A percentile compares a stretch with the other conserved stretches of the same genome.
These are phyloP conservation scores for Gnomoniopsis smithogilvyi DNA, from an alignment of 2,329 filamentous ascomycete species.

Conservation along the genomic window DNA sequence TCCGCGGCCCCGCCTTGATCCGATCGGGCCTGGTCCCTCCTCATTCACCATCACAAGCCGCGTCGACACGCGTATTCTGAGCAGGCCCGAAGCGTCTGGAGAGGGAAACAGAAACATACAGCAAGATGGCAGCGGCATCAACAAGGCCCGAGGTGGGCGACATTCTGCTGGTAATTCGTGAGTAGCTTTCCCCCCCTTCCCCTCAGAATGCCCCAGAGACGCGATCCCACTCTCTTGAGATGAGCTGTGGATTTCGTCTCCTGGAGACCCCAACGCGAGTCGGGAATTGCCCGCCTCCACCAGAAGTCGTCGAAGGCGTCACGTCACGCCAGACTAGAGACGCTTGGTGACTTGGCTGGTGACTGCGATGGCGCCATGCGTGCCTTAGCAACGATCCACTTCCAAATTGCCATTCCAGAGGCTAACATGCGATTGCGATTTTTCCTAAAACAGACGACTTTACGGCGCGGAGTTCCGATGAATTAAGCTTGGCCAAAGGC, in stretches of 20 bases:
- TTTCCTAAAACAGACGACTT: slow-evolving; percentile 70
- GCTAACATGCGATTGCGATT: slow-evolving; percentile 11
- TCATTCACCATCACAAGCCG: not conserved
- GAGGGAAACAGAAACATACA: slow-evolving; percentile 4
- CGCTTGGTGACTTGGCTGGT: not conserved
- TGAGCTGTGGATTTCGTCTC: slow-evolving; percentile 19
- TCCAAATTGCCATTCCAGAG: not conserved
- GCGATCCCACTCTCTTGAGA: slow-evolving; percentile 15
- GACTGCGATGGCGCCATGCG: not conserved
- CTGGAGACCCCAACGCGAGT: slow-evolving; percentile 4
- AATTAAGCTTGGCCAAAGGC: slow-evolving; percentile 82
- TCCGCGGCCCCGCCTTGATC: slow-evolving; percentile 12
- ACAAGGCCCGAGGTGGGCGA: slow-evolving; percentile 61
- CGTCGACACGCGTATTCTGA: not conserved
- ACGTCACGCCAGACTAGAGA: not conserved
- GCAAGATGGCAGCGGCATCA: slow-evolving; percentile 30
- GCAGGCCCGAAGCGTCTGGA: not conserved
- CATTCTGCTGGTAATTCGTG: slow-evolving; percentile 69
- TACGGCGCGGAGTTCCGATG: slow-evolving; percentile 84
- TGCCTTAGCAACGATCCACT: not conserved
- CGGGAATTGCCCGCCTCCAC: slow-evolving; percentile 13
- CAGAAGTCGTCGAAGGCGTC: not conserved
- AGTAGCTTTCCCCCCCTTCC: slow-evolving; percentile 35
- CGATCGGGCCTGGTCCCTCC: not conserved
- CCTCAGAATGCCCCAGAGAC: not conserved